Base-by-base conservation (phyloP, 163 green algal species). In the Scenedesmus sp. region DNA sequence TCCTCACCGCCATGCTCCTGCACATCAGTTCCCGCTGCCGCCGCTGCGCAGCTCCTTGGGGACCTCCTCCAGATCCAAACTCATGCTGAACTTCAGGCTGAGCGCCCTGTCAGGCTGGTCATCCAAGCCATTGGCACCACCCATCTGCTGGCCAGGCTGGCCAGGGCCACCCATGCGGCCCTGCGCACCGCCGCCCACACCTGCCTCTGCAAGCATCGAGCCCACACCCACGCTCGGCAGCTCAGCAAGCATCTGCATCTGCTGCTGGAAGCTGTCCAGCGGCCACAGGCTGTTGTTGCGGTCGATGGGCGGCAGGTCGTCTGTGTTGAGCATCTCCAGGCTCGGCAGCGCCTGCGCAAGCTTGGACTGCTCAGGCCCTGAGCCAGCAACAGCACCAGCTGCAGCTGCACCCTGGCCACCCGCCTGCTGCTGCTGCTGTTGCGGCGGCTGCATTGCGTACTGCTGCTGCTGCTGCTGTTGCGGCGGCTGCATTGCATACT, bases 251-350 rank as follows among this genome's bases (percentile, higher is more conserved):
- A 87, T 87, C 70, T 94, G 92, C 76, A 94, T 91, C 34, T 94
- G 88, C 56, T 92, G 91, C 18, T 91, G 89, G 56, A 89, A 94
- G 70, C 60, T 89, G 59, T 91, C 87, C 87, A 92, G 82, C 23
- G 16, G 56, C 60, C 89, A 92, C 13, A 94, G 67, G 79, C 67
- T 87, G 26, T 82, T 86, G 91, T 59, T 64, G 52, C 67, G 57
- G 52, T 86, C 91, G 66, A 94, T 90, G 15, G 76, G 62, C 2
- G 90, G 90, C 62, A 95, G 86, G 60, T 95, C 93, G 16, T 95
- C 93, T 54, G 93, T 95, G 26, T 93, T 94, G 8, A 95, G 81
- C 93, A 94, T 95, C 55, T 95, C 93, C 26, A 95, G 83, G 23
- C 54, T 76, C 26, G 92, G 92, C 9, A 92, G 64, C n/a, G 34